Base-by-base conservation (phyloP, 164 flowering plant genomes). In the Chloranthus sessilifolius region DNA sequence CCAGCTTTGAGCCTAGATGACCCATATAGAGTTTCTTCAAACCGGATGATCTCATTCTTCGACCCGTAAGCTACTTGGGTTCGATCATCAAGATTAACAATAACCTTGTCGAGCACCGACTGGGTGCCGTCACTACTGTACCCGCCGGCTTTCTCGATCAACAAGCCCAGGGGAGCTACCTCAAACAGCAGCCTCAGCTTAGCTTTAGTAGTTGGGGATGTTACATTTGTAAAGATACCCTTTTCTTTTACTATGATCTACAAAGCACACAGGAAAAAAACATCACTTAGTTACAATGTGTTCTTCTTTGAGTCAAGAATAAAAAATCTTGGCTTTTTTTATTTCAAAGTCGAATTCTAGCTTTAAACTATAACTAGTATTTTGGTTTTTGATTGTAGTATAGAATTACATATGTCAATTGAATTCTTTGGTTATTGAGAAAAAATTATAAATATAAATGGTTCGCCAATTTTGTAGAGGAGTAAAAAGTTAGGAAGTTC, bases 201-300 rank as follows among this genome's bases (percentile, higher is more conserved):
- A 14, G 99, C 99, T 60, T 88, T 85, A 12, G 96, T 30, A 5
- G 95, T 19, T 27, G 96, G 99, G 12, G 96, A 88, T 41, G 43
- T 61, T 66, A 92, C 99, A 69, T 92, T 92, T 47, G 99, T 92
- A 73, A 88, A 88, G 15, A 92, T 64, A 29, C 99, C 99, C 59
- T 92, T 92, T 61, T 92, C 99, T 66, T 92, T 92, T 37, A 92
- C 96, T 52, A 92, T 88, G 51, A 92, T 88, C 99, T 92, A 79
- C 56, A 45, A 57, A 41, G 10, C 30, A 30, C 15, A 25, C n/a
- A n/a, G 31, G 20, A 8, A 43, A 33, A 46, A 28, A 23, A 28
- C 46, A 45, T 28, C 9, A 23, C 20, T 25, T n/a, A n/a, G n/a
- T n/a, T n/a, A n/a, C n/a, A n/a, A n/a, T n/a, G n/a, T n/a, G n/a